Percentiles rank a stretch among this genome's conserved stretches.
phyloP scores from a whole-genome alignment of 306 rosid species.

The Cucumis melo region DNA sequence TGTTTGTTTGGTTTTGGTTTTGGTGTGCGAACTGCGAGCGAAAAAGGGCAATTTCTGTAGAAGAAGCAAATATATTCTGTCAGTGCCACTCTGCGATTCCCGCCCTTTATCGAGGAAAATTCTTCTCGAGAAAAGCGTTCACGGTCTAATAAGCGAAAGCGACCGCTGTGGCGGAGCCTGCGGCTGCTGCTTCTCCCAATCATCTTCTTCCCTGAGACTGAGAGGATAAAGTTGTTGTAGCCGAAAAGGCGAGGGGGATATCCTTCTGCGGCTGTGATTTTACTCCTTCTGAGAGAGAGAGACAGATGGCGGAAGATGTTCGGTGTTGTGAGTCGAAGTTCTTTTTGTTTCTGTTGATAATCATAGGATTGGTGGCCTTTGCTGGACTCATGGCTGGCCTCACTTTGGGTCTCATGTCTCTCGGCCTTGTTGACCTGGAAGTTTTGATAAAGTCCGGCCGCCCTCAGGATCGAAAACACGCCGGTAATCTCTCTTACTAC shows the following conservation, averaged over 20 bases:
- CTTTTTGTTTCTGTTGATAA: slow-evolving; percentile 30
- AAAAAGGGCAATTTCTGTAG: neutral
- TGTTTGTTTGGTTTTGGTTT: neutral
- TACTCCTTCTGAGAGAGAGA: neutral
- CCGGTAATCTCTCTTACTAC: slow-evolving; percentile 19
- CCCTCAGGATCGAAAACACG: slow-evolving; percentile 81
- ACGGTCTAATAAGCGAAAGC: neutral
- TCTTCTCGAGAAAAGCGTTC: neutral
- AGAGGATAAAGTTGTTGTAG: neutral
- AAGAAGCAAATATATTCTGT: neutral
- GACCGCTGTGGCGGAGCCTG: neutral
- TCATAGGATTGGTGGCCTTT: slow-evolving; percentile 56
- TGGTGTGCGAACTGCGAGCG: neutral
- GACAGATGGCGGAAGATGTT: slow-evolving; percentile 43
- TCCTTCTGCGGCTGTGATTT: neutral
- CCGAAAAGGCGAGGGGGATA: neutral
- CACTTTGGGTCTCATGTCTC: slow-evolving; percentile 93
- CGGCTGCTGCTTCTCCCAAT: neutral
- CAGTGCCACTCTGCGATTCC: neutral
- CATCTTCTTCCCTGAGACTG: neutral
- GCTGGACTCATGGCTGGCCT: slow-evolving; percentile 98
- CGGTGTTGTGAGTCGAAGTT: slow-evolving; percentile 55
- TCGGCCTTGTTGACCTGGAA: slow-evolving; percentile 94
- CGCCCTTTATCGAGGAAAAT: neutral
- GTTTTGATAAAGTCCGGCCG: slow-evolving; percentile 94